Evolutionary conservation across 306 rosid genomes (phyloP), one percentile per base, ranked within the genome.

Genomic region (Heteromeles arbutifolia): DNA sequence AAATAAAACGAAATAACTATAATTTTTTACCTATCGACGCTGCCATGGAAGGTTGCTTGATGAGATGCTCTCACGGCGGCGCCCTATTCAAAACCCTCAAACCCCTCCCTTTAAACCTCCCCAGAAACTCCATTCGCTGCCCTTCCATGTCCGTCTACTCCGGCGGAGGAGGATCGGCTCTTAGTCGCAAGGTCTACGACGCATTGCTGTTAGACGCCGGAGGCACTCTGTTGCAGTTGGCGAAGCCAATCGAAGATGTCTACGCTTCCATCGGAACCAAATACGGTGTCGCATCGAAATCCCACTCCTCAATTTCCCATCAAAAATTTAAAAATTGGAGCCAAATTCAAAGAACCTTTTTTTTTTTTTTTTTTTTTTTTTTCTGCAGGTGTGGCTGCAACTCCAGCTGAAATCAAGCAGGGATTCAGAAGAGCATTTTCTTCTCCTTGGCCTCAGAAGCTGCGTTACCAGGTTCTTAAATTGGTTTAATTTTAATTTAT

Each of bases 191-290:
- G 64, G 81, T 82, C 31, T 95, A 90, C 58, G 98, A 92, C 74
- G 97, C 91, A 58, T 82, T 95, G 84, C 67, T 95, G 61, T 83
- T 95, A 82, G 98, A 95, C 82, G 97, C 99, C 66, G 97, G 99
- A 70, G 98, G 99, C 56, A 95, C 99, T 21, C 97, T 95, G 59
- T 72, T 95, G 84, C 99, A 92, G 82, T 80, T 95, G 86, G 70
- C 86, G 6, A 86, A 84, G 63, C 99, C 97, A 1, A 97, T 92
- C 29, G 93, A 84, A 77, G 86, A 89, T 24, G 90, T 87, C 62
- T 90, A 95, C 76, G 91, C 97, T 1, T 29, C 90, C 72, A 90
- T 95, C 26, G 99, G 96, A 44, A 31, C 82, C 85, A 86, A 90
- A 84, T 88, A 89, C 73, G 97, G 97, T 90, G 19, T 67, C 41